Base-by-base conservation (phyloP, 345 rosid species). In the Melaleuca alternifolia region DNA sequence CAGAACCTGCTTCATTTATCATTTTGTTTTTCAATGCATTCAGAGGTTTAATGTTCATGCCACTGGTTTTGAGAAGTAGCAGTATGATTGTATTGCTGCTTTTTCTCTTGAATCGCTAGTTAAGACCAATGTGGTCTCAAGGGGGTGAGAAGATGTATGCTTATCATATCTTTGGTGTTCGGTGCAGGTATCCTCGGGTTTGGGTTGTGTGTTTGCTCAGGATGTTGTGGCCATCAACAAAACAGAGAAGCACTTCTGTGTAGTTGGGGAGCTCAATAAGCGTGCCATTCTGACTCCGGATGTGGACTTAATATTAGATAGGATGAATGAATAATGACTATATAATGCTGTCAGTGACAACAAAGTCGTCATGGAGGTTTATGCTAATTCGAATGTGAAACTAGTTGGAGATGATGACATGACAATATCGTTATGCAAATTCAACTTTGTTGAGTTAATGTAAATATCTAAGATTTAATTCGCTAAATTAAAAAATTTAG, bases 181-280 rank as follows among this genome's bases (percentile, higher is more conserved):
- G 44, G 24, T 87, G 92, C 93, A 97, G 98, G 96, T 95, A 18
- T 92, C 92, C 54, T 91, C 95, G 12, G 97, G 99, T 30, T 89
- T 90, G 89, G 92, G 92, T 87, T 88, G 92, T 20, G 84, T 85
- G 84, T 94, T 95, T 91, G 91, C 96, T 30, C 95, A 96, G 89
- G 95, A 97, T 85, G 94, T 93, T 50, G 91, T 90, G 71, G 92
- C 92, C 46, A 88, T 96, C 81, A 88, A 92, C 83, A 88, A 93
- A 11, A 89, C 84, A 28, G 91, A 92, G 87, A 93, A 94, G 90
- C 91, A 85, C 3, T 96, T 93, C 77, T 90, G 94, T 79, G 81
- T 87, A 20, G 87, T 94, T 54, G 97, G 96, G 84, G 94, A 95
- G 89, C 90, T 95, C 65, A 83, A 87, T 89, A 94, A 94, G 92